A percentile compares a stretch with the other conserved stretches of the same genome.
These are phyloP conservation scores for Peziza echinospora DNA, from an alignment of 495 filamentous ascomycete genomes.

Conservation along the genomic window DNA sequence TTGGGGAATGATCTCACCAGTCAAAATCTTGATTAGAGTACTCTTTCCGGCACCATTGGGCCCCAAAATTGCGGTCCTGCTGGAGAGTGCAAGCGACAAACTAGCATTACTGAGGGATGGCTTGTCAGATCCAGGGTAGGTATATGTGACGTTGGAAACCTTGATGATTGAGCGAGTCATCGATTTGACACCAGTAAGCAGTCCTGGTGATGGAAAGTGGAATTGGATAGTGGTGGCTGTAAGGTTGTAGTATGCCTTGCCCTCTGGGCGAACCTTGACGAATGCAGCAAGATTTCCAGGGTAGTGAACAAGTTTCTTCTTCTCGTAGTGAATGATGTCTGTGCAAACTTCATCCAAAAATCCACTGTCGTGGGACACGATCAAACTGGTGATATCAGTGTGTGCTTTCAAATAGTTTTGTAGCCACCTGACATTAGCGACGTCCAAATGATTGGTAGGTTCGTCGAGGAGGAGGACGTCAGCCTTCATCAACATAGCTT, in stretches of 20 bases:
- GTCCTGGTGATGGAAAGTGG: constrained; percentile 92
- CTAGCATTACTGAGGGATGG: constrained; percentile 76
- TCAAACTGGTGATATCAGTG: constrained; percentile 90
- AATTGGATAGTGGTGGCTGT: constrained; percentile 78
- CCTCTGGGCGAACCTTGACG: constrained; percentile 83
- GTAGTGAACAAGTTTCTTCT: constrained; percentile 89
- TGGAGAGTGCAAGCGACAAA: constrained; percentile 68
- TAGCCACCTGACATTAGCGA: constrained; percentile 88
- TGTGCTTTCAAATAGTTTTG: constrained; percentile 87
- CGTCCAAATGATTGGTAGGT: constrained; percentile 96
- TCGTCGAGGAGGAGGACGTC: constrained; percentile 94
- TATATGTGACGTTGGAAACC: constrained; percentile 77
- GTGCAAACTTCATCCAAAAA: constrained; percentile 96
- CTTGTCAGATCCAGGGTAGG: constrained; percentile 68
- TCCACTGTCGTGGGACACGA: constrained; percentile 92
- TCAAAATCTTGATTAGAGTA: constrained; percentile 91
- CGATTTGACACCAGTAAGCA: constrained; percentile 87
- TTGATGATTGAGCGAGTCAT: constrained; percentile 80
- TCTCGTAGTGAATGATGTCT: constrained; percentile 98
- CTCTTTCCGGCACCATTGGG: constrained; percentile 97
- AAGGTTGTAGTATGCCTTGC: constrained; percentile 94
- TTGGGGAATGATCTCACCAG: constrained; percentile 83
- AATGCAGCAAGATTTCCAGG: constrained; percentile 86
- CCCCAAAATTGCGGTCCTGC: constrained; percentile 85
- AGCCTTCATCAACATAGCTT: constrained; percentile 89